Conservation (phyloP, 2,329 filamentous ascomycete genomes). For the Anthostomella pinea region DNA sequence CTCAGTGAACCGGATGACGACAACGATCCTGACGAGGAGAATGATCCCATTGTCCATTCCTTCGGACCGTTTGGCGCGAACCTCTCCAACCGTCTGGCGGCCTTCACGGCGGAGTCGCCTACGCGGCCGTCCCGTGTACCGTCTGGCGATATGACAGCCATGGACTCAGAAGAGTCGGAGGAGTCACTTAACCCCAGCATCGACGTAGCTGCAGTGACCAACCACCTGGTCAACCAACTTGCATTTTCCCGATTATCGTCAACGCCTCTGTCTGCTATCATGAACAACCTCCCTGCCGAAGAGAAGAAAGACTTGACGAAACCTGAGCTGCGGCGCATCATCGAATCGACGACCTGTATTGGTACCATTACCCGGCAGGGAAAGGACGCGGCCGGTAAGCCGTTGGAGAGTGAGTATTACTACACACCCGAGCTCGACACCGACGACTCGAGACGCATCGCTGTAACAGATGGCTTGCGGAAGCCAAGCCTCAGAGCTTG, state of each 20-base stretch:
- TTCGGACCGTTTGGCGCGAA: constrained; percentile 90
- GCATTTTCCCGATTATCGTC: constrained; percentile 92
- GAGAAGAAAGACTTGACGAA: constrained; percentile 59
- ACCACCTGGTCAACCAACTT: constrained; percentile 92
- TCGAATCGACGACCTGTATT: constrained; percentile 74
- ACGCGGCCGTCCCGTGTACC: constrained; percentile 35
- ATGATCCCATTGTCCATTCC: constrained; percentile 87
- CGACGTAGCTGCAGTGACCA: constrained; percentile 55
- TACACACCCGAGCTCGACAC: constrained; percentile 86
- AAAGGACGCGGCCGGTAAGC: constrained; percentile 93
- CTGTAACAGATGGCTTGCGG: constrained; percentile 79
- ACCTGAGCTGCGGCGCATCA: constrained; percentile 64
- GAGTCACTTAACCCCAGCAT: constrained; percentile 31
- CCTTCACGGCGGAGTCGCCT: constrained; percentile 68
- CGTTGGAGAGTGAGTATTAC: constrained; percentile 94
- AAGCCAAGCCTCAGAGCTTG: constrained; percentile 88
- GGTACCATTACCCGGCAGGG: constrained; percentile 87
- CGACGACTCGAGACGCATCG: constrained; percentile 73
- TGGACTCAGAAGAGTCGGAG: constrained; percentile 26
- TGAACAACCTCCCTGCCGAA: constrained; percentile 76
- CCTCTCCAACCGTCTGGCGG: constrained; percentile 76
- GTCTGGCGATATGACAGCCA: constrained; percentile 22
- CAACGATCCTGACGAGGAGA: constrained; percentile 85
- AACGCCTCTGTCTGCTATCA: constrained; percentile 83
- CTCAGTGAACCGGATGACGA: constrained; percentile 62